Percentiles rank a stretch among this genome's conserved stretches.
phyloP scores from a whole-genome alignment of 306 rosid species.

The Benincasa hispida region DNA sequence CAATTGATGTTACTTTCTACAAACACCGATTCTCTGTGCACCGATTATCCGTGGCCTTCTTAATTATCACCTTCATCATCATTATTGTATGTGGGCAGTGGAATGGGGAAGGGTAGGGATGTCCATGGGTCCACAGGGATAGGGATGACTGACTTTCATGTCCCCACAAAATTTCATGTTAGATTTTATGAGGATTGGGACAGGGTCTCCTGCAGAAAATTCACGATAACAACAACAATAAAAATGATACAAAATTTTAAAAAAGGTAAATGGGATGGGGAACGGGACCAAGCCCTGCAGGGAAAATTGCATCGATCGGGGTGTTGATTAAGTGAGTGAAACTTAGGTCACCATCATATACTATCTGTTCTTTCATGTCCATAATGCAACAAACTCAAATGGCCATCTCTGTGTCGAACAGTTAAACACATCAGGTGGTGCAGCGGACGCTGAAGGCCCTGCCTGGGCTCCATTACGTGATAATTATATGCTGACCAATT shows the following conservation, averaged over 20 bases:
- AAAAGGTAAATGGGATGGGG: not conserved
- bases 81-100: not conserved
- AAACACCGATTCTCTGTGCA: not conserved
- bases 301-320: not conserved
- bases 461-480: conserved; percentile 93
- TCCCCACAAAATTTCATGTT: not conserved
- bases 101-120: not conserved
- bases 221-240: too few species aligned
- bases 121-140: not conserved
- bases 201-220: too few species aligned
- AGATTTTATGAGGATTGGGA: not conserved
- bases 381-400: not conserved
- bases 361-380: not conserved
- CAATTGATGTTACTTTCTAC: not conserved
- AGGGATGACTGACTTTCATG: not conserved
- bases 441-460: conserved; percentile 50
- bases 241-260: too few species aligned
- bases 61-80: too few species aligned
- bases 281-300: not conserved
- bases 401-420: conserved; percentile 10
- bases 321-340: not conserved
- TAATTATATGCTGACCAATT: conserved; percentile 74
- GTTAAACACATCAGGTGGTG: conserved; percentile 30
- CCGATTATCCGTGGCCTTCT: too few species aligned
- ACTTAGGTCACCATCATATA: not conserved